Evolutionary conservation across 2,329 filamentous ascomycete species (phyloP), one percentile per base, ranked within the genome.

Genomic region (Talaromyces sp.): DNA sequence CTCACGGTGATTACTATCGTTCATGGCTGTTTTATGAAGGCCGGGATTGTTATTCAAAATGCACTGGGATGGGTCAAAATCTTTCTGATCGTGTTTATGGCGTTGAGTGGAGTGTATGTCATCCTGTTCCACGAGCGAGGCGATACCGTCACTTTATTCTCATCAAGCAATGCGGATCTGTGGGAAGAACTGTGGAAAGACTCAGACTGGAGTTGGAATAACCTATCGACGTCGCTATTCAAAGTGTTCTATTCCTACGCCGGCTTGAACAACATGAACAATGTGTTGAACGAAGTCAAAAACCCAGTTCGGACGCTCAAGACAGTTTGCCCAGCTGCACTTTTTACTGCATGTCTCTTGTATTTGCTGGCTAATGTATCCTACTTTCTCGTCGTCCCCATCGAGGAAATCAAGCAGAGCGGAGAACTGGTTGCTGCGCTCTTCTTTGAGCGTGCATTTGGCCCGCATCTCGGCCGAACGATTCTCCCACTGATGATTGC

Each of bases 281-380:
- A 89, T 65, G 87, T 90, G 4, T 77, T 90, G 56, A 89, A 88
- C 68, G 88, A 90, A 69, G 87, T 90, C 21, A 85, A 85, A 62
- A 80, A 90, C 62, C 88, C 88, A 0, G 81, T 90, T 0, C 76
- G 82, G 14, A 90, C 88, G 0, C 71, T 90, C 17, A 86, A 83
- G 57, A 84, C 83, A 0, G 87, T 88, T 1, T 83, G 84, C 0
- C 76, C 85, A 0, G 78, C 82, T 0, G 86, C 86, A 0, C 75
- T 91, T 8, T 65, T 81, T 0, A 89, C 87, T 0, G 82, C 86
- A 0, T 86, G 84, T 62, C 73, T 82, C 21, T 77, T 90, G 58
- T 90, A 90, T 65, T 70, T 89, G n/a, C 79, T 90, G 9, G 81
- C 87, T 46, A 89, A 90, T 64, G 69, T 89, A 17, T 80, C 82